Conservation (phyloP, 192 early-diverging fungal species). For the Coemansia guatemalensis region DNA sequence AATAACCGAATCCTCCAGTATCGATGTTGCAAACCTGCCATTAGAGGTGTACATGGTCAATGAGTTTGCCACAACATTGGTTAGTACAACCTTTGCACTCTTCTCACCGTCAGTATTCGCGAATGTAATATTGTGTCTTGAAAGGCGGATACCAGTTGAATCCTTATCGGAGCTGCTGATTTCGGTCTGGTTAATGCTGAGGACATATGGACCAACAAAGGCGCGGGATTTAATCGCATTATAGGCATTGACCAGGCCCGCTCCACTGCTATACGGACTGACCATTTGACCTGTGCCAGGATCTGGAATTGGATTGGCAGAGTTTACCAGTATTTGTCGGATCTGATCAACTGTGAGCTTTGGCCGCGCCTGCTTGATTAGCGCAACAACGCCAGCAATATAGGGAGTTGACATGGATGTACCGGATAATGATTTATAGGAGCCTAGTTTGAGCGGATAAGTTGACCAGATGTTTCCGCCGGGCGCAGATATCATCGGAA, state of each 20-base stretch:
- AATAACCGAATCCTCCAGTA: neutral
- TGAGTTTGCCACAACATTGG: neutral
- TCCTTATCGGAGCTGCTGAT: neutral
- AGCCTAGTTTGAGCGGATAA: constrained; percentile 49
- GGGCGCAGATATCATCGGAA: constrained; percentile 63
- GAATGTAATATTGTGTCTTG: neutral
- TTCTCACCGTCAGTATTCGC: constrained; percentile 1
- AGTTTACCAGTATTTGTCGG: constrained; percentile 5
- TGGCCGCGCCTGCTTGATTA: constrained; percentile 58
- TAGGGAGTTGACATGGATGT: constrained; percentile 85
- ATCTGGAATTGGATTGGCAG: constrained; percentile 9
- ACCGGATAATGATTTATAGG: constrained; percentile 57
- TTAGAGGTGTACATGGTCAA: constrained; percentile 1
- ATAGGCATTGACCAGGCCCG: constrained; percentile 75
- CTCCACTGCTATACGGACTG: constrained; percentile 53
- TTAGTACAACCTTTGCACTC: constrained; percentile 2
- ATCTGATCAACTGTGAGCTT: constrained; percentile 10
- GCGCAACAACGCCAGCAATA: constrained; percentile 63
- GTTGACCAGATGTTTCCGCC: constrained; percentile 71
- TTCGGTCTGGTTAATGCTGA: constrained; percentile 52
- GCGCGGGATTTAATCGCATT: constrained; percentile 57
- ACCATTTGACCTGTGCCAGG: constrained; percentile 8
- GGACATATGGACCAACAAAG: constrained; percentile 55
- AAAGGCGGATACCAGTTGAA: neutral
- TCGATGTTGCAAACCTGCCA: neutral